Conservation (phyloP, 805 yeast species). For the Clavispora phyllophila region DNA sequence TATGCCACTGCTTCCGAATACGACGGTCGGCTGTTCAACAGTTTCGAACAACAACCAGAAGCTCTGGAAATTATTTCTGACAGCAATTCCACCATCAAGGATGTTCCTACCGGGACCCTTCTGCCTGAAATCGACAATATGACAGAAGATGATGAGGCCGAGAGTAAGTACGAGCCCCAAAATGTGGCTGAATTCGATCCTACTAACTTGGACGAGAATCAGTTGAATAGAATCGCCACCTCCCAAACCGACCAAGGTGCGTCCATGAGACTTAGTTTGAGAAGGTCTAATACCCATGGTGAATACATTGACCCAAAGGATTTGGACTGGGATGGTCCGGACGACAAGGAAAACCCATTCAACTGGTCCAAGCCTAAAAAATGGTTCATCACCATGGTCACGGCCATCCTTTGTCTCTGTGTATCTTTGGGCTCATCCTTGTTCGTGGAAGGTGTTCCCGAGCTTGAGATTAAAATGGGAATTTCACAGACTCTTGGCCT, state of each 20-base stretch:
- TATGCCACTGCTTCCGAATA: constrained; percentile 29
- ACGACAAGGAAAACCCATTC: constrained; percentile 59
- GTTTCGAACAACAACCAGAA: too few species aligned
- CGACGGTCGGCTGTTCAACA: not conserved
- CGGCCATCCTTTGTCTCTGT: constrained; percentile 58
- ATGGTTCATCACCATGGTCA: constrained; percentile 43
- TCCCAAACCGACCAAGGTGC: constrained; percentile 6
- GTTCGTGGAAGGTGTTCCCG: constrained; percentile 60
- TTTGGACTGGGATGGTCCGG: constrained; percentile 56
- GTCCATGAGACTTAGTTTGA: constrained; percentile 2
- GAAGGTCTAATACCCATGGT: constrained; percentile 7
- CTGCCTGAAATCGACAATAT: not conserved
- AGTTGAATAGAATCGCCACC: constrained; percentile 9
- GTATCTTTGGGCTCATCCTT: constrained; percentile 74
- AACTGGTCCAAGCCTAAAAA: constrained; percentile 64
- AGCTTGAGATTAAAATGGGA: constrained; percentile 43
- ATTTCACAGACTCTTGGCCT: constrained; percentile 57
- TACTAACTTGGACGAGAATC: constrained; percentile 4
- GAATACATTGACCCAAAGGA: constrained; percentile 14
- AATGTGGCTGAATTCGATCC: constrained; percentile 1
- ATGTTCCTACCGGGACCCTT: not conserved
- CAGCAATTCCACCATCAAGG: constrained; percentile 10
- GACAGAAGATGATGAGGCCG: not conserved
- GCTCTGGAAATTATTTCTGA: constrained; percentile 6
- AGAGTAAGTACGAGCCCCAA: not conserved